These are phyloP conservation scores for Plectranthus barbatus DNA, from an alignment of 257 asterid genomes.

Conservation along the genomic window DNA sequence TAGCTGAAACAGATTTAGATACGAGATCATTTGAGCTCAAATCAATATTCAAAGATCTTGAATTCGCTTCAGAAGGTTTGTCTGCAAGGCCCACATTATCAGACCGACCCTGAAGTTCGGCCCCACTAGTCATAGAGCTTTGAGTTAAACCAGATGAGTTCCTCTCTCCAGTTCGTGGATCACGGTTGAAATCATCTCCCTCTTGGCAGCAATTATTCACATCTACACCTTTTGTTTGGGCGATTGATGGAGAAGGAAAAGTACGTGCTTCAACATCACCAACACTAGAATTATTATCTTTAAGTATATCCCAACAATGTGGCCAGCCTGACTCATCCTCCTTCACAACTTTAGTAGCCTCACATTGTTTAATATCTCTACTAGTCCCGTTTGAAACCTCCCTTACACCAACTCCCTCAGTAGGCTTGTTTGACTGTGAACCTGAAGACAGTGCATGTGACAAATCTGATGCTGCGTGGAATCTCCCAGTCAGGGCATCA, in stretches of 20 bases:
- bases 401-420: constrained; percentile 4
- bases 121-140: constrained; percentile 18
- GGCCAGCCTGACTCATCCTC: constrained; percentile 34
- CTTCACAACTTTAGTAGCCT: constrained; percentile 21
- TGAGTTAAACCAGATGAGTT: constrained; percentile 16
- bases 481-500: constrained; percentile 53
- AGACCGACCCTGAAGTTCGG: constrained; percentile 18
- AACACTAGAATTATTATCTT: constrained; percentile 23
- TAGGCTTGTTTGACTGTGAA: constrained; percentile 26
- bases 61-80: constrained; percentile 36
- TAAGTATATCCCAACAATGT: constrained; percentile 44
- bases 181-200: constrained; percentile 17
- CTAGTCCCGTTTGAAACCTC: background rate
- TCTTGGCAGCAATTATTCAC: constrained; percentile 17
- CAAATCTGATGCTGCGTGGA: constrained; percentile 39
- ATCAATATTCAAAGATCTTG: constrained; percentile 24
- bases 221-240: constrained; percentile 7
- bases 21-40: constrained; percentile 23
- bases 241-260: constrained; percentile 23
- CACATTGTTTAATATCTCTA: constrained; percentile 17
- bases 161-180: constrained; percentile 27
- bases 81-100: constrained; percentile 17
- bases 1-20: constrained; percentile 18
- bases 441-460: constrained; percentile 26
- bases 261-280: constrained; percentile 16